Conservation (phyloP, 805 yeast genomes). For the Ogataea haglerorum region DNA sequence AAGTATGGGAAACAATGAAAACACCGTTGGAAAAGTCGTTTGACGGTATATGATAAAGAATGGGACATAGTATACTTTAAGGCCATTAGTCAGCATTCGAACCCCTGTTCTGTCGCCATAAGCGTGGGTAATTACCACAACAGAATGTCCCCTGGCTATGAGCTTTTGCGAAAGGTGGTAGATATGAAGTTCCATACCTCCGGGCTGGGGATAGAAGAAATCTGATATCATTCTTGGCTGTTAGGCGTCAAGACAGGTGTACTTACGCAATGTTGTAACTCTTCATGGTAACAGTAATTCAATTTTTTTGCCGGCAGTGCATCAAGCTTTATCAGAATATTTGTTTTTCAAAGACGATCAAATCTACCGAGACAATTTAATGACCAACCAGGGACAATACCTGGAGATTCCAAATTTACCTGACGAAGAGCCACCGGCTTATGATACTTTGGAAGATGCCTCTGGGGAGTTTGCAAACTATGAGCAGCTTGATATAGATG, state of each 20-base stretch:
- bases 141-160: slow-evolving; percentile 78
- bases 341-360: slow-evolving; percentile 1
- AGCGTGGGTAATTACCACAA: slow-evolving; percentile 82
- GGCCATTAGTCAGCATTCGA: slow-evolving; percentile 79
- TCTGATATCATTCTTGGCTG: slow-evolving; percentile 73
- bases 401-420: slow-evolving; percentile 11
- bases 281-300: slow-evolving; percentile 14
- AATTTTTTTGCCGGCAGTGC: slow-evolving; percentile 7
- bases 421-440: slow-evolving; percentile 25
- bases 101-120: slow-evolving; percentile 82
- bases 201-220: slow-evolving; percentile 97
- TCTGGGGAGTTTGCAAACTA: slow-evolving; percentile 31
- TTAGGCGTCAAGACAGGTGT: background rate
- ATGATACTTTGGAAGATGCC: slow-evolving; percentile 11
- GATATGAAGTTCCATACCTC: slow-evolving; percentile 95
- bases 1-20: slow-evolving; percentile 79
- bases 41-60: slow-evolving; percentile 75
- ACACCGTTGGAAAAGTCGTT: slow-evolving; percentile 85
- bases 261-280: slow-evolving; percentile 32
- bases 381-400: slow-evolving; percentile 12
- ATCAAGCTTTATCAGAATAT: slow-evolving; percentile 1
- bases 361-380: background rate
- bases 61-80: slow-evolving; percentile 91
- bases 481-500: slow-evolving; percentile 46
- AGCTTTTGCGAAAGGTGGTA: slow-evolving; percentile 85